Conservation (phyloP, 768 basidiomycete genomes). For the Boletus rubescentipes region DNA sequence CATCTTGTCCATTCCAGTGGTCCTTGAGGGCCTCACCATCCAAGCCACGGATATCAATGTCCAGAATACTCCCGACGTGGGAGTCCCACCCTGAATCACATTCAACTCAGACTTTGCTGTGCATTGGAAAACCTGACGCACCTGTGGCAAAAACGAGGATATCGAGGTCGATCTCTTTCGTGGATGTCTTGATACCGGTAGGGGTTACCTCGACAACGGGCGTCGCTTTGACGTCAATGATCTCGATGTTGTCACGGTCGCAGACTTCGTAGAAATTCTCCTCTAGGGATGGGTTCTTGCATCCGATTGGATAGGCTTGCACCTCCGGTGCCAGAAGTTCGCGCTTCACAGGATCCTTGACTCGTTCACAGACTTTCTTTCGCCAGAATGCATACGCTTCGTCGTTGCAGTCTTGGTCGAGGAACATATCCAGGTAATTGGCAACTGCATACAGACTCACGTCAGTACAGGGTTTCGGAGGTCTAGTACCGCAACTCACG, state of each 20-base stretch:
- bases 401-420: slow-evolving; percentile 5
- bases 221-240: slow-evolving; percentile 9
- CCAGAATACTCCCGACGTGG: slow-evolving; percentile 1
- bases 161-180: slow-evolving; percentile 5
- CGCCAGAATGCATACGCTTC: slow-evolving; percentile 7
- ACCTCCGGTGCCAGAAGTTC: slow-evolving; percentile 8
- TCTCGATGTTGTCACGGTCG: slow-evolving; percentile 9
- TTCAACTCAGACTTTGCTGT: not conserved
- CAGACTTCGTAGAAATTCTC: slow-evolving; percentile 11
- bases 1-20: slow-evolving; percentile 8
- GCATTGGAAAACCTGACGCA: not conserved
- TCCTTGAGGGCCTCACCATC: slow-evolving; percentile 4
- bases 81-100: not conserved
- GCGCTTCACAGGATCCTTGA: slow-evolving; percentile 9
- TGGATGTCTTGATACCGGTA: slow-evolving; percentile 1
- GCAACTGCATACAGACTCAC: not conserved
- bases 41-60: slow-evolving; percentile 8
- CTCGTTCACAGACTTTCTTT: slow-evolving; percentile 10
- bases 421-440: slow-evolving; percentile 1
- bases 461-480: not conserved
- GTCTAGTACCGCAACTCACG: not conserved
- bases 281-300: slow-evolving; percentile 7
- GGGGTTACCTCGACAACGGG: slow-evolving; percentile 9
- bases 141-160: slow-evolving; percentile 12
- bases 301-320: slow-evolving; percentile 5